A percentile compares a stretch with the other conserved stretches of the same genome.
Conservation (phyloP, 2,329 filamentous ascomycete species). For the Microcyclosporella mali region DNA sequence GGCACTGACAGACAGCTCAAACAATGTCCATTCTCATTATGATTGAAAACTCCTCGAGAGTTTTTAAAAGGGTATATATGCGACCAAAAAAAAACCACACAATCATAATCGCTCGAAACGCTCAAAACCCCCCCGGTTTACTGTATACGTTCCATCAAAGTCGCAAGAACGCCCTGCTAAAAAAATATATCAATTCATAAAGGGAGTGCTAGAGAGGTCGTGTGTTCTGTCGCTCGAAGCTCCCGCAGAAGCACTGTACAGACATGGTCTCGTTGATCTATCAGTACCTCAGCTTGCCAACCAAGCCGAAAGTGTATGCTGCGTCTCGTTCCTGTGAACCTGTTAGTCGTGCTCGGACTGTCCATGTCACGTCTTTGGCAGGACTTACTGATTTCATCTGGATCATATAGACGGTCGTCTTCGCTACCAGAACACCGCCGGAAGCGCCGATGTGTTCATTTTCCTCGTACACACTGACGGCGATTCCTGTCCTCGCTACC, state of each 20-base stretch:
- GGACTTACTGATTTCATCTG: conserved; percentile 36
- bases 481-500: conserved; percentile 77
- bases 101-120: too few relatives aligned
- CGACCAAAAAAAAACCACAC: too few relatives aligned
- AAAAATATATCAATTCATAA: too few relatives aligned
- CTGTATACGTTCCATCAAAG: background rate
- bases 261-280: background rate
- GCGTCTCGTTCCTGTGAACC: conserved; percentile 41
- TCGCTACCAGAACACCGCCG: conserved; percentile 52
- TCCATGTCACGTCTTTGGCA: background rate
- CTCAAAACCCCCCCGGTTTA: too few relatives aligned
- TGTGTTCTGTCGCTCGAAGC: background rate
- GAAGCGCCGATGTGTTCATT: conserved; percentile 45
- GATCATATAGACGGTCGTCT: conserved; percentile 59
- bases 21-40: too few relatives aligned
- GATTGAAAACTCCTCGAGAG: too few relatives aligned
- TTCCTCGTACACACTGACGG: conserved; percentile 77
- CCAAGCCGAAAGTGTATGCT: conserved; percentile 44
- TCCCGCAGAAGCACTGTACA: conserved; percentile 2
- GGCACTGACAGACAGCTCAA: too few relatives aligned
- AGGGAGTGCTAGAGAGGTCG: too few relatives aligned
- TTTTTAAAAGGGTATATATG: too few relatives aligned
- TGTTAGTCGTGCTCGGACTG: conserved; percentile 5
- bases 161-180: conserved; percentile 1
- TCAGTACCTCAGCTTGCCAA: conserved; percentile 47